Percentiles rank a stretch among this genome's conserved stretches.
Conservation (phyloP, 2,329 filamentous ascomycete species). For the Stagonosporopsis cucurbitacearum region DNA sequence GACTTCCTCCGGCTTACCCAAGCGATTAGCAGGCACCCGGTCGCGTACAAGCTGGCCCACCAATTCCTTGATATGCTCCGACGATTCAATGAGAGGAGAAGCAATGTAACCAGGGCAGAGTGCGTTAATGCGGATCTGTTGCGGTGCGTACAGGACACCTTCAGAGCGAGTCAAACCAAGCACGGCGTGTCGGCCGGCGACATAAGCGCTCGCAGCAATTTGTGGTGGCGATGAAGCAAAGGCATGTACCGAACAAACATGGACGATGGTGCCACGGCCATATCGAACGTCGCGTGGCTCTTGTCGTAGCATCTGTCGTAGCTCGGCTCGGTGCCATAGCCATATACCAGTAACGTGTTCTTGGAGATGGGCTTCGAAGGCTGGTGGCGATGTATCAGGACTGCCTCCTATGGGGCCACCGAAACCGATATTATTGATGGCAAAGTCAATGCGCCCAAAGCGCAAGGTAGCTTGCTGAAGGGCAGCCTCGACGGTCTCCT, state of each 20-base stretch:
- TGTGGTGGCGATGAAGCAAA: constrained; percentile 44
- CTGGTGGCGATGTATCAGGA: constrained; percentile 52
- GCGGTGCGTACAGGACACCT: constrained; percentile 56
- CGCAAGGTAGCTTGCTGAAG: constrained; percentile 29
- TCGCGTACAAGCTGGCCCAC: constrained; percentile 16
- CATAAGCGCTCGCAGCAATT: constrained; percentile 52
- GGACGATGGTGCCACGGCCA: constrained; percentile 58
- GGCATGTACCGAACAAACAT: constrained; percentile 58
- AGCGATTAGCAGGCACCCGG: constrained; percentile 12
- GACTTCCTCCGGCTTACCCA: constrained; percentile 19
- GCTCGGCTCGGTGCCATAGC: constrained; percentile 60
- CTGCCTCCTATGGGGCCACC: constrained; percentile 49
- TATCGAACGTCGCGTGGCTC: constrained; percentile 32
- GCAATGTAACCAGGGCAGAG: constrained; percentile 59
- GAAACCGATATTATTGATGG: constrained; percentile 61
- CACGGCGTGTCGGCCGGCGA: constrained; percentile 59
- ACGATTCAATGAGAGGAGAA: constrained; percentile 43
- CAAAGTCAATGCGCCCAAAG: constrained; percentile 61
- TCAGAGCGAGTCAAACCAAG: constrained; percentile 60
- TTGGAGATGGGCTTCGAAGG: constrained; percentile 58
- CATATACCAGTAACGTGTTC: constrained; percentile 62
- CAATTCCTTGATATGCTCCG: constrained; percentile 15
- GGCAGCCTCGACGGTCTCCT: constrained; percentile 46
- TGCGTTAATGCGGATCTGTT: constrained; percentile 63
- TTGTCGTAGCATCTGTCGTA: constrained; percentile 57